Conservation (phyloP, 2,329 filamentous ascomycete species). For the Botryotinia convoluta region DNA sequence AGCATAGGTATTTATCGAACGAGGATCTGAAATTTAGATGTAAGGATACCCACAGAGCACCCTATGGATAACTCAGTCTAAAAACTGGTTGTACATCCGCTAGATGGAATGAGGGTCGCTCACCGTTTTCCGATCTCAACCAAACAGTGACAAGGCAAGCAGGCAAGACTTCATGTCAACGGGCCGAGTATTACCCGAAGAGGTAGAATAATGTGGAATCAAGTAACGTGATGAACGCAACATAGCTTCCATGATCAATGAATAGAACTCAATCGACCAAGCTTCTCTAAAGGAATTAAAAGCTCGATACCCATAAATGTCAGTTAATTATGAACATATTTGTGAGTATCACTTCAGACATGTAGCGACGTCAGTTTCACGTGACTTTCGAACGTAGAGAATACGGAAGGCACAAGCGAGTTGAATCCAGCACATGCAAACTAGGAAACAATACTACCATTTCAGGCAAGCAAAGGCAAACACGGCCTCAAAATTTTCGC, state of each 20-base stretch:
- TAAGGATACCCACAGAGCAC: not conserved
- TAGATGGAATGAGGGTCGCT: not conserved
- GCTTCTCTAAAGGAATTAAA: not conserved
- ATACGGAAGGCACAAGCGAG: constrained; percentile 6
- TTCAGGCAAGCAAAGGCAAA: constrained; percentile 6
- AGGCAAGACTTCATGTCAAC: not conserved
- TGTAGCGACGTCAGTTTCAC: not conserved
- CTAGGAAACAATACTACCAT: not conserved
- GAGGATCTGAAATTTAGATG: not conserved
- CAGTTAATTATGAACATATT: not conserved
- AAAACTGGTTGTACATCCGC: not conserved
- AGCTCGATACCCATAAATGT: not conserved
- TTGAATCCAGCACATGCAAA: not conserved
- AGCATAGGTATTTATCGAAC: not conserved
- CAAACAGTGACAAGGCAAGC: not conserved
- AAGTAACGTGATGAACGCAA: not conserved
- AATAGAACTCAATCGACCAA: not conserved
- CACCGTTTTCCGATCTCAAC: not conserved
- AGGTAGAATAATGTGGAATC: not conserved
- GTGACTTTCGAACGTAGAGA: not conserved
- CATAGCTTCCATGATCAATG: not conserved
- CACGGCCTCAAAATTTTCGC: constrained; percentile 6
- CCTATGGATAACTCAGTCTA: not conserved
- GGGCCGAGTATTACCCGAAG: not conserved
- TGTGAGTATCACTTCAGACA: not conserved